Base-by-base conservation (phyloP, 2,329 filamentous ascomycete species). In the Pestalotiopsis sp. region DNA sequence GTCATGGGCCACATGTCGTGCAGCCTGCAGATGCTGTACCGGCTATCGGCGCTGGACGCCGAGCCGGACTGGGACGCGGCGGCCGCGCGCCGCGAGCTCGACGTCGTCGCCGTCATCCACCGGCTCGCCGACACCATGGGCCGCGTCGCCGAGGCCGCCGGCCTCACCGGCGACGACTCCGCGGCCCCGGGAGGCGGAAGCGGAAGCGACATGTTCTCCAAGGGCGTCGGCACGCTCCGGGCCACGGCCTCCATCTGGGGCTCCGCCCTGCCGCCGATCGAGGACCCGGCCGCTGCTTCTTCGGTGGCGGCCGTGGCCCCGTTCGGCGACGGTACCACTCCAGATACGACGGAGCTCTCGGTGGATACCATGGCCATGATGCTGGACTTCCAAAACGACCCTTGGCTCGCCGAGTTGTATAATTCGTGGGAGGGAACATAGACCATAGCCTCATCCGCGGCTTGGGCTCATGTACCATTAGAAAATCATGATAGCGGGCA, bases 1-100 rank as follows among this genome's bases (percentile, higher is more conserved):
- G 58, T 75, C 2, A 66, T 73, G 36, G 71, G 76, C 4, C 73
- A 74, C 69, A 75, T 76, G 68, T 73, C 72, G 31, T 73, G 75
- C 60, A 63, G 71, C 20, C 69, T 72, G 63, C 76, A 77, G 67
- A 71, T 74, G 5, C 69, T 77, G 7, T 78, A 78, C 67, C 72
- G 76, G 4, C 73, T 78, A 11, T 70, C 72, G 49, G 57, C 75
- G 17, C 66, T 73, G 6, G 75, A 77, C 52, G 17, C 45, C 12
- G 75, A 75, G 23, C 71, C 74, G n/a, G 74, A 70, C 38, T 76
- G 74, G 76, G 75, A 77, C 63, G 72, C 72, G 59, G 56, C 60
- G n/a, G 68, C 71, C 13, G 71, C 73, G 2, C 65, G 67, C 12
- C 65, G 67, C 14, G 67, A 57, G 45, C 49, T 75, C n/a, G 75